Percentiles rank a stretch among this genome's conserved stretches.
These are phyloP conservation scores for Lachnellula suecica DNA, from an alignment of 2,329 filamentous ascomycete species.

Conservation along the genomic window DNA sequence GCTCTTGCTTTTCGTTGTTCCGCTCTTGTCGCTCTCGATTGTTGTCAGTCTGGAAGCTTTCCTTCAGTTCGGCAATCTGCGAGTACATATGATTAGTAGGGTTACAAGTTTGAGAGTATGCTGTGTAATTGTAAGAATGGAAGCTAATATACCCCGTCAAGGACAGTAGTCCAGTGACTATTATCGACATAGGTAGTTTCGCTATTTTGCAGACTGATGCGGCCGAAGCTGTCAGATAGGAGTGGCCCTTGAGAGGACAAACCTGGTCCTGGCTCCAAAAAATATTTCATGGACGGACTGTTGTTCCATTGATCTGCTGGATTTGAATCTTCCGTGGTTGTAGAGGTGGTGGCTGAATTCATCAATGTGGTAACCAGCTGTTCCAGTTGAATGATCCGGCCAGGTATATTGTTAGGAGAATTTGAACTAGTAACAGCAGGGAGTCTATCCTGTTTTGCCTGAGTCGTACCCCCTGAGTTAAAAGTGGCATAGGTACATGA, in stretches of 20 bases:
- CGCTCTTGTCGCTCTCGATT: background rate
- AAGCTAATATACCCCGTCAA: background rate
- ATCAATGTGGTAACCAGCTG: background rate
- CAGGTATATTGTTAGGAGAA: background rate
- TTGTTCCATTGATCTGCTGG: too few relatives aligned
- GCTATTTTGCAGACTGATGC: background rate
- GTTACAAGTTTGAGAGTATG: background rate
- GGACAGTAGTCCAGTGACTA: background rate
- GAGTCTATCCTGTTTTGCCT: background rate
- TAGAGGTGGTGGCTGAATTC: background rate
- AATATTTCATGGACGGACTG: too few relatives aligned
- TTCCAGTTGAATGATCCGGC: background rate
- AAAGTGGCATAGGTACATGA: background rate
- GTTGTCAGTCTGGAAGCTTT: background rate
- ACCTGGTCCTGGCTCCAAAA: too few relatives aligned
- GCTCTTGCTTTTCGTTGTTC: background rate
- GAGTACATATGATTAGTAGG: too few relatives aligned
- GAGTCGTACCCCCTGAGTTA: too few relatives aligned
- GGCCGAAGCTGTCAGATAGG: background rate
- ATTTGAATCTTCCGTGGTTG: too few relatives aligned
- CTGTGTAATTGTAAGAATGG: too few relatives aligned
- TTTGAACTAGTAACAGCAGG: background rate
- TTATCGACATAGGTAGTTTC: background rate
- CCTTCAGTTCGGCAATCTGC: background rate
- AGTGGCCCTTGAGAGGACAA: too few relatives aligned